A percentile compares a stretch with the other conserved stretches of the same genome.
These are phyloP conservation scores for Biscutella auriculata DNA, from an alignment of 441 rosid genomes.

Conservation along the genomic window DNA sequence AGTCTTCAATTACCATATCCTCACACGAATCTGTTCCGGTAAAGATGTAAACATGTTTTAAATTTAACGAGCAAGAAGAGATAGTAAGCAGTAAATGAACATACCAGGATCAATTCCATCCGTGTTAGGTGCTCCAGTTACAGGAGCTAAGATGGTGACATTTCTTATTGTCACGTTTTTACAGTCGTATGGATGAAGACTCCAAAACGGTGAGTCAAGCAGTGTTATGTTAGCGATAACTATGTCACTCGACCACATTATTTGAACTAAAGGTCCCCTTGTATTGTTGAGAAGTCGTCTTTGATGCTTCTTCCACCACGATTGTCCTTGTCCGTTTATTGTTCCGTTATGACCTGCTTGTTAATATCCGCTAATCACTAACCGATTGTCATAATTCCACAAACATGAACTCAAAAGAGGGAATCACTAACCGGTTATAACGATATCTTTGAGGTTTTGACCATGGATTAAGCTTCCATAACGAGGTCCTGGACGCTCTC, in stretches of 20 bases:
- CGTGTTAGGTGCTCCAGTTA: slow-evolving; percentile 74
- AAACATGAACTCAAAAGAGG: background rate
- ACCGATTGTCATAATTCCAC: slow-evolving; percentile 52
- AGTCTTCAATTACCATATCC: slow-evolving; percentile 88
- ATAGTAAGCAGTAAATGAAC: background rate
- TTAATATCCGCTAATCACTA: background rate
- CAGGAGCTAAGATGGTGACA: slow-evolving; percentile 79
- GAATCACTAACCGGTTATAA: slow-evolving; percentile 55
- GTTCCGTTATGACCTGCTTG: slow-evolving; percentile 81
- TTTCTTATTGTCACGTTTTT: slow-evolving; percentile 63
- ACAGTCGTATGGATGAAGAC: slow-evolving; percentile 92
- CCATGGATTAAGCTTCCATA: slow-evolving; percentile 94
- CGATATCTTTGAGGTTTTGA: slow-evolving; percentile 84
- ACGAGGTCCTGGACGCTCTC: slow-evolving; percentile 85
- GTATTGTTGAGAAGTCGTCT: slow-evolving; percentile 86
- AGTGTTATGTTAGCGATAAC: slow-evolving; percentile 61
- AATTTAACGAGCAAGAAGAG: background rate
- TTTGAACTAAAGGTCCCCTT: slow-evolving; percentile 88
- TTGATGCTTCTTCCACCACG: slow-evolving; percentile 91
- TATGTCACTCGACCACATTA: slow-evolving; percentile 90
- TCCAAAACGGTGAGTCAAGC: slow-evolving; percentile 92
- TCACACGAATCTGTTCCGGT: slow-evolving; percentile 90
- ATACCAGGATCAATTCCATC: slow-evolving; percentile 96
- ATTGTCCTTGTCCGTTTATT: slow-evolving; percentile 84
- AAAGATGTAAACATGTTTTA: too few relatives aligned